Conservation (phyloP, 2,329 filamentous ascomycete species). For the Nemania sp. region DNA sequence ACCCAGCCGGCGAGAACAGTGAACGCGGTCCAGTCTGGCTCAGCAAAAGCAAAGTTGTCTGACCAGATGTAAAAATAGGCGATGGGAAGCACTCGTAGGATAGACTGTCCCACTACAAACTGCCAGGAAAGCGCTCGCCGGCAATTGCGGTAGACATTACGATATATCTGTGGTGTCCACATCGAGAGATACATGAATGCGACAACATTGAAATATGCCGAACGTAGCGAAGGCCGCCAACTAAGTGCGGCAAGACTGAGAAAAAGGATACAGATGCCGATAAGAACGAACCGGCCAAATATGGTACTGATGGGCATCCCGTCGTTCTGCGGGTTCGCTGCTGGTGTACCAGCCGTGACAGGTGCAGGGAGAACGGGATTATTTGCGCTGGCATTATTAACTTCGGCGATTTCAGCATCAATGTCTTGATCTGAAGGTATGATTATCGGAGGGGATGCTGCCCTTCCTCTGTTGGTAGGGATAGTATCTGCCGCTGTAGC, state of each 20-base stretch:
- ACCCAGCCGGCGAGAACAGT: constrained; percentile 78
- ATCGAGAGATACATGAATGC: constrained; percentile 85
- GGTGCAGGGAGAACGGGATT: constrained; percentile 48
- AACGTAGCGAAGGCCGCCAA: constrained; percentile 68
- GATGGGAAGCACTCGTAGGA: constrained; percentile 82
- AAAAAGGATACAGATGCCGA: constrained; percentile 67
- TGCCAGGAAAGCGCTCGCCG: constrained; percentile 91
- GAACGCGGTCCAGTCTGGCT: constrained; percentile 75
- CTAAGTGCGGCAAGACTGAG: constrained; percentile 69
- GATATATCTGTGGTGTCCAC: constrained; percentile 91
- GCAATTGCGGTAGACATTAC: constrained; percentile 91
- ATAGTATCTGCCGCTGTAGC: constrained; percentile 41
- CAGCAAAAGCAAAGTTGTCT: constrained; percentile 84
- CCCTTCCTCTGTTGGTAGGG: constrained; percentile 39
- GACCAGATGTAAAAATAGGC: constrained; percentile 84
- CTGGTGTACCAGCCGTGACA: constrained; percentile 47
- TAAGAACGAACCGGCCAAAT: constrained; percentile 68
- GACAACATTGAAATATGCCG: constrained; percentile 71
- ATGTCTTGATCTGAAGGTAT: constrained; percentile 74
- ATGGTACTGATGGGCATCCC: constrained; percentile 64
- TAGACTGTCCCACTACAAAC: constrained; percentile 86
- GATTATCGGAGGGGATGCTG: constrained; percentile 63
- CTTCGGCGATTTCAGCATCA: constrained; percentile 68
- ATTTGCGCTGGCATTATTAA: constrained; percentile 46
- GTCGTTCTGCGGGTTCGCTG: constrained; percentile 47